Percentiles rank a stretch among this genome's conserved stretches.
These are phyloP conservation scores for Porcisia deanei DNA, from an alignment of 208 protist genomes.

Conservation along the genomic window DNA sequence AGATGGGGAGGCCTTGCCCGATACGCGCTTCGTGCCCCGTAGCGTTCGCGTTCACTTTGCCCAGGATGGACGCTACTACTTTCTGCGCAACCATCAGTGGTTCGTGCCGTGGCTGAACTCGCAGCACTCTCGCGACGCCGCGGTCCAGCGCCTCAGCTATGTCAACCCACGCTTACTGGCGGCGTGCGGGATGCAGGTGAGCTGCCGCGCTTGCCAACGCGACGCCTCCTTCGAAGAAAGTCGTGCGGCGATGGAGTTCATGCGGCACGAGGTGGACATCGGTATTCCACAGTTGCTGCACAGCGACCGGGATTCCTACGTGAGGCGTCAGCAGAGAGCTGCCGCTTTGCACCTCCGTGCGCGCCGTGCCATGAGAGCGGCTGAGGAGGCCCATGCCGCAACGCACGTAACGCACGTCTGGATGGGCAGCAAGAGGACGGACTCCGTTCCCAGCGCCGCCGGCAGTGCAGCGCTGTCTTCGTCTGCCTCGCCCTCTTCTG, in stretches of 20 bases:
- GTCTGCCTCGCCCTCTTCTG: not conserved
- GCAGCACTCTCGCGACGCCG: slow-evolving; percentile 17
- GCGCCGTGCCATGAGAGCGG: slow-evolving; percentile 1
- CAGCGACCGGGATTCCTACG: slow-evolving; percentile 25
- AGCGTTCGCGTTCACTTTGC: slow-evolving; percentile 42
- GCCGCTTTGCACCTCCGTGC: slow-evolving; percentile 9
- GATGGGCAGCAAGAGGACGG: not conserved
- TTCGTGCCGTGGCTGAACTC: slow-evolving; percentile 45
- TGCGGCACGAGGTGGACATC: slow-evolving; percentile 40
- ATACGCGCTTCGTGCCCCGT: slow-evolving; percentile 35
- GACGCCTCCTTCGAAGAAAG: slow-evolving; percentile 46
- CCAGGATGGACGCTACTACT: slow-evolving; percentile 51
- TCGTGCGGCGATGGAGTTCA: slow-evolving; percentile 36
- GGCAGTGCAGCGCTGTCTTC: not conserved
- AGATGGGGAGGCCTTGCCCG: slow-evolving; percentile 19
- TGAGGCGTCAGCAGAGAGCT: slow-evolving; percentile 19
- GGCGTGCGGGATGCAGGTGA: slow-evolving; percentile 30
- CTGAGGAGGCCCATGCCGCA: not conserved
- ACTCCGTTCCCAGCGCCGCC: not conserved
- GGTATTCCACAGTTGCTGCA: slow-evolving; percentile 32
- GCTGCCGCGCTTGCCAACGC: slow-evolving; percentile 38
- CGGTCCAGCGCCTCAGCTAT: slow-evolving; percentile 33
- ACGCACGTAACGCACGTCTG: not conserved
- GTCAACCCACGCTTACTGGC: slow-evolving; percentile 37
- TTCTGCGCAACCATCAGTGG: slow-evolving; percentile 48